Percentiles rank a stretch among this genome's conserved stretches.
These are phyloP conservation scores for Neurospora sp. DNA, from an alignment of 495 filamentous ascomycete species.

Conservation along the genomic window DNA sequence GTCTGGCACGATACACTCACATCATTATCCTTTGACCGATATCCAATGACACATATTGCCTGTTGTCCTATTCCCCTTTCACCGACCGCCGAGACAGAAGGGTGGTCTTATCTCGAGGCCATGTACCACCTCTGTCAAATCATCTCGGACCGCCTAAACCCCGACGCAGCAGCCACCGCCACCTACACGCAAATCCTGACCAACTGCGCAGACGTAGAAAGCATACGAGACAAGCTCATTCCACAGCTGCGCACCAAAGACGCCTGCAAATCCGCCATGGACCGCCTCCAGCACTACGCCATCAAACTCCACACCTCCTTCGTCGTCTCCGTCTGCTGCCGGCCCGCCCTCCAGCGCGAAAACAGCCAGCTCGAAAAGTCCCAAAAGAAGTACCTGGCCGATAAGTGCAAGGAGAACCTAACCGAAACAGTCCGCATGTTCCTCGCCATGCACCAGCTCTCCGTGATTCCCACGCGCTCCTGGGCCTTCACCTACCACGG, in stretches of 20 bases:
- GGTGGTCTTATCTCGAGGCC: constrained; percentile 42
- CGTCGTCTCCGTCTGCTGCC: constrained; percentile 45
- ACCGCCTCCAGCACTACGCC: constrained; percentile 45
- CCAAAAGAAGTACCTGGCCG: constrained; percentile 39
- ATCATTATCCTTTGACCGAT: constrained; percentile 46
- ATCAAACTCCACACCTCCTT: constrained; percentile 46
- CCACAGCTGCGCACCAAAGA: constrained; percentile 39
- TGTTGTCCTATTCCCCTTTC: constrained; percentile 38
- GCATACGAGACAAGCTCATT: constrained; percentile 32
- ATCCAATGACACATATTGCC: constrained; percentile 41
- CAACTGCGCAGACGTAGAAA: constrained; percentile 38
- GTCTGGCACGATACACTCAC: constrained; percentile 48
- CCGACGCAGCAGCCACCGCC: constrained; percentile 35
- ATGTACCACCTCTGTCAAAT: constrained; percentile 45
- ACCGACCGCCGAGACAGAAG: constrained; percentile 32
- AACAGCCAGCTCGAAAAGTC: constrained; percentile 24
- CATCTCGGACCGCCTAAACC: constrained; percentile 41
- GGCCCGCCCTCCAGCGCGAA: constrained; percentile 40
- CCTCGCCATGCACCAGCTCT: constrained; percentile 56
- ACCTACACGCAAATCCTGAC: constrained; percentile 39
- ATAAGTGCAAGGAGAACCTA: constrained; percentile 51
- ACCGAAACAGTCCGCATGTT: constrained; percentile 60
- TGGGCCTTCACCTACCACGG: constrained; percentile 60
- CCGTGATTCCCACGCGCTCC: constrained; percentile 51
- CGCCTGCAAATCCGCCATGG: constrained; percentile 42